Evolutionary conservation across 2,329 filamentous ascomycete species (phyloP).

Genomic region (Venturia oleaginea): DNA sequence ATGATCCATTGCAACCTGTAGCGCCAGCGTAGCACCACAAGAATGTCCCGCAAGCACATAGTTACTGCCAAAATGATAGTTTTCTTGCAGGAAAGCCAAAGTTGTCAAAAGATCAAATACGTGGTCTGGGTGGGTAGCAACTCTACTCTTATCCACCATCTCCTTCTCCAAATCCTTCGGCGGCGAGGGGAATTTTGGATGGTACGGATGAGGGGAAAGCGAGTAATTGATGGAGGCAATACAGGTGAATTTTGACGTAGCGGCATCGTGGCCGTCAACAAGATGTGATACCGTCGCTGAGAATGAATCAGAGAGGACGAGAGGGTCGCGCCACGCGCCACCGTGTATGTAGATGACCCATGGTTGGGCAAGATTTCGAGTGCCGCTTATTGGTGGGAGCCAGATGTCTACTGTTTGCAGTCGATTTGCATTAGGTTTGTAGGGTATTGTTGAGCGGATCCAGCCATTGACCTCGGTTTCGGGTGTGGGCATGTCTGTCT

Average conservation of each 20-base stretch:
- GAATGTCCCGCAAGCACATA: conserved; percentile 56
- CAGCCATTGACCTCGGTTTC: background rate
- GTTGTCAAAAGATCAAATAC: conserved; percentile 47
- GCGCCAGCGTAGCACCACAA: conserved; percentile 53
- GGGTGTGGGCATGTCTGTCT: background rate
- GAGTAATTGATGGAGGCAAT: conserved; percentile 59
- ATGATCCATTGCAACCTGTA: conserved; percentile 29
- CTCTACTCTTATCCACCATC: conserved; percentile 32
- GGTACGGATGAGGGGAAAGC: conserved; percentile 43
- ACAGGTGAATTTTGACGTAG: conserved; percentile 40
- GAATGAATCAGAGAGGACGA: conserved; percentile 7
- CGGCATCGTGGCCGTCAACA: background rate
- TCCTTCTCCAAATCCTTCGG: conserved; percentile 18
- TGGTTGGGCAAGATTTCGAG: conserved; percentile 17
- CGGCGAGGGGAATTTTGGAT: conserved; percentile 35
- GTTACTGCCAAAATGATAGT: conserved; percentile 33
- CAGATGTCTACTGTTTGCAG: conserved; percentile 1
- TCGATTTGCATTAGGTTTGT: background rate
- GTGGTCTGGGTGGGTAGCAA: conserved; percentile 51
- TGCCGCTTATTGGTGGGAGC: background rate
- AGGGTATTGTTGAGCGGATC: background rate
- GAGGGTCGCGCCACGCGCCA: conserved; percentile 41
- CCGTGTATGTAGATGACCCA: conserved; percentile 36
- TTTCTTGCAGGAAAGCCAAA: conserved; percentile 40
- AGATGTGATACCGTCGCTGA: background rate